Percentiles rank a stretch among this genome's conserved stretches.
phyloP scores from a whole-genome alignment of 129 eudicot genomes.

The Helianthus annuus region HanXRQr2.0-SUNRISE NC_035434.2:38602961-38603460 shows the following conservation, averaged over 20 bases:
- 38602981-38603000: slow-evolving; percentile 61
- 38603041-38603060: slow-evolving; percentile 66
- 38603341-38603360: slow-evolving; percentile 60
- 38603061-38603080: slow-evolving; percentile 67
- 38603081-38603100: slow-evolving; percentile 94
- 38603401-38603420: not conserved
- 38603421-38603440: not conserved
- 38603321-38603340: slow-evolving; percentile 60
- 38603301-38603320: slow-evolving; percentile 72
- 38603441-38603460: not conserved
- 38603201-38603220: slow-evolving; percentile 94
- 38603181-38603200: slow-evolving; percentile 71
- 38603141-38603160: too few species aligned
- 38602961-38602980: slow-evolving; percentile 35
- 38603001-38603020: slow-evolving; percentile 72
- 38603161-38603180: slow-evolving; percentile 4
- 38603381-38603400: slow-evolving; percentile 4
- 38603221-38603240: slow-evolving; percentile 82
- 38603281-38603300: slow-evolving; percentile 86
- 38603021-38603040: slow-evolving; percentile 82
- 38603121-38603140: too few species aligned
- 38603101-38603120: slow-evolving; percentile 35
- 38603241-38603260: slow-evolving; percentile 91
- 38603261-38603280: slow-evolving; percentile 85
- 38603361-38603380: not conserved